These are phyloP conservation scores for Vinca minor DNA, from an alignment of 257 asterid species.

Conservation along the genomic window DNA sequence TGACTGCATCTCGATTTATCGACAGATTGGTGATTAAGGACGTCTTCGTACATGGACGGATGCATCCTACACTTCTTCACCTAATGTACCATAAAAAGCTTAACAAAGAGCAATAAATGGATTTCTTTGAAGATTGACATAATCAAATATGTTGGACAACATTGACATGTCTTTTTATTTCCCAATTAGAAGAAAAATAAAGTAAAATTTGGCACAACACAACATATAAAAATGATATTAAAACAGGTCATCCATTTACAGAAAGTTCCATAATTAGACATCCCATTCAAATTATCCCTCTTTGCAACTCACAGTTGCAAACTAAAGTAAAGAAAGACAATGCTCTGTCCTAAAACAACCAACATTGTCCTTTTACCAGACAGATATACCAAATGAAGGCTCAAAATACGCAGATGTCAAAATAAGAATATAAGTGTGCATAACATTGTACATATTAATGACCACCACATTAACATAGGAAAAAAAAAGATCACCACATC, in stretches of 20 bases:
- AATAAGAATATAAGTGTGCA: neutral
- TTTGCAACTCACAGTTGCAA: neutral
- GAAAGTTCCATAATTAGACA: neutral
- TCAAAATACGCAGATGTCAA: neutral
- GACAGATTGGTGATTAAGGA: slow-evolving; percentile 19
- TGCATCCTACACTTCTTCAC: slow-evolving; percentile 55
- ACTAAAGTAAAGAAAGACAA: neutral
- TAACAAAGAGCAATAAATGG: slow-evolving; percentile 4
- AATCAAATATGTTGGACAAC: neutral
- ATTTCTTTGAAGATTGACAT: slow-evolving; percentile 1
- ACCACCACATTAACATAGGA: no score
- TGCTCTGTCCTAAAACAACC: neutral
- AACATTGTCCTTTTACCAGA: neutral
- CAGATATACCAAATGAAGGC: slow-evolving; percentile 4
- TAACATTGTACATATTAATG: neutral
- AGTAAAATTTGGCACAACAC: neutral
- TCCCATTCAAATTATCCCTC: neutral
- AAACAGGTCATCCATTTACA: neutral
- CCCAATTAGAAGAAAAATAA: neutral
- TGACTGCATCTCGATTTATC: slow-evolving; percentile 48
- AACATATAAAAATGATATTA: neutral
- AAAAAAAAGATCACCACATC: neutral
- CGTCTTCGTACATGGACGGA: slow-evolving; percentile 62
- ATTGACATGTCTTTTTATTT: neutral
- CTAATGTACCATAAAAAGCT: slow-evolving; percentile 15